These are phyloP conservation scores for Pinus albicaulis DNA, from an alignment of 75 land plant species.

Conservation along the genomic window DNA sequence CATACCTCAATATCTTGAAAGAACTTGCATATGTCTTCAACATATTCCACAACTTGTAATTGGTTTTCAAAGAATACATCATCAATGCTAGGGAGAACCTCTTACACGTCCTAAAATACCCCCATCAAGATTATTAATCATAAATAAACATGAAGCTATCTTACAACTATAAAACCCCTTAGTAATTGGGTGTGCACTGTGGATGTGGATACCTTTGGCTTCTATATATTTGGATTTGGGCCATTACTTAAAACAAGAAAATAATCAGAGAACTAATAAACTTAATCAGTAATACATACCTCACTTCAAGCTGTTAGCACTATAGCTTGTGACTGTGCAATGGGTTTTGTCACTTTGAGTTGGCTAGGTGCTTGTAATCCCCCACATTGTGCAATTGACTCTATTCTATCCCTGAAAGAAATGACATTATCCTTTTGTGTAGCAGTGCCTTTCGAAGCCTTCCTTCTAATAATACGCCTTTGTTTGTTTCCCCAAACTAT, in stretches of 20 bases:
- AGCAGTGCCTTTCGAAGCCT: no score
- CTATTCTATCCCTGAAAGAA: no score
- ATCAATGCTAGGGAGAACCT: slow-evolving; percentile 25
- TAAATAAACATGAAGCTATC: slow-evolving; percentile 6
- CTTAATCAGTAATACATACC: neutral
- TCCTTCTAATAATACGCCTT: slow-evolving; percentile 32
- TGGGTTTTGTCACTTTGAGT: no score
- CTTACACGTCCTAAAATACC: slow-evolving; percentile 23
- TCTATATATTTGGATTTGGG: no score
- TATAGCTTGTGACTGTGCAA: neutral
- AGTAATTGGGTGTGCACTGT: neutral
- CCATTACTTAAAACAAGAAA: no score
- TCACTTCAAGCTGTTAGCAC: neutral
- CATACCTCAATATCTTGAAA: slow-evolving; percentile 25
- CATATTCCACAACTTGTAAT: slow-evolving; percentile 23
- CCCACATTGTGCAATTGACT: no score
- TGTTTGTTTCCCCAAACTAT: slow-evolving; percentile 21
- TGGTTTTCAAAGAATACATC: slow-evolving; percentile 11
- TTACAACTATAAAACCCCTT: slow-evolving; percentile 24
- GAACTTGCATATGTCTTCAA: slow-evolving; percentile 22
- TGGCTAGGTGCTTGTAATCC: no score
- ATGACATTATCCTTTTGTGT: no score
- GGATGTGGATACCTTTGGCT: no score
- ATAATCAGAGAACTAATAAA: no score
- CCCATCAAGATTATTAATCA: neutral